phyloP scores from a whole-genome alignment of 345 rosid genomes.

The Camelina laxa region DNA sequence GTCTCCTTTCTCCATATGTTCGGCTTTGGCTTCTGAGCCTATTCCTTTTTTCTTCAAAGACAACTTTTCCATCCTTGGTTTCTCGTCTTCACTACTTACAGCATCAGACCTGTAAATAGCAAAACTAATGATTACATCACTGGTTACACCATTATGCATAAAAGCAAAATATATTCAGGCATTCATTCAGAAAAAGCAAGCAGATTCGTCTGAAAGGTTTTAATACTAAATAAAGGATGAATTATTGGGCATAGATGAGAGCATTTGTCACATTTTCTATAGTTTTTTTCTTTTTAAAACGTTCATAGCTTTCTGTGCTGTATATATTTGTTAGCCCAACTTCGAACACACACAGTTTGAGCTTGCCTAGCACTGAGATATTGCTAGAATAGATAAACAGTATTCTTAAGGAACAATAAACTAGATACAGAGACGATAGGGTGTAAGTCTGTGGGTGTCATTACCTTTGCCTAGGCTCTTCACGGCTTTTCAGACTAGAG shows the following conservation, averaged over 20 bases:
- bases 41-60: slow-evolving; percentile 85
- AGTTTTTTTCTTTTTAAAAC: not conserved
- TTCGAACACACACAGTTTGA: too few relatives aligned
- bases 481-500: slow-evolving; percentile 49
- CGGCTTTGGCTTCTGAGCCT: slow-evolving; percentile 92
- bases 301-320: not conserved
- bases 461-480: slow-evolving; percentile 61
- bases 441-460: slow-evolving; percentile 11
- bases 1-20: slow-evolving; percentile 76
- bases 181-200: not conserved
- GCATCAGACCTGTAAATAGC: slow-evolving; percentile 50
- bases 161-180: slow-evolving; percentile 3
- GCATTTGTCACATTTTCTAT: not conserved
- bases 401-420: not conserved
- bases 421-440: slow-evolving; percentile 14
- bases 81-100: slow-evolving; percentile 64
- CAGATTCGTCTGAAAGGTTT: not conserved
- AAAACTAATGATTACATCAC: slow-evolving; percentile 13
- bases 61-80: slow-evolving; percentile 76
- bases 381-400: not conserved
- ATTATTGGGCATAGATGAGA: slow-evolving; percentile 1
- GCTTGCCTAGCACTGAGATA: slow-evolving; percentile 4
- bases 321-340: not conserved
- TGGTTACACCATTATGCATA: slow-evolving; percentile 21
- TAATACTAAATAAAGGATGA: not conserved